A percentile compares a stretch with the other conserved stretches of the same genome.
Conservation (phyloP, 1,284 basidiomycete genomes). For the Sporisorium iseilematis-ciliati region DNA sequence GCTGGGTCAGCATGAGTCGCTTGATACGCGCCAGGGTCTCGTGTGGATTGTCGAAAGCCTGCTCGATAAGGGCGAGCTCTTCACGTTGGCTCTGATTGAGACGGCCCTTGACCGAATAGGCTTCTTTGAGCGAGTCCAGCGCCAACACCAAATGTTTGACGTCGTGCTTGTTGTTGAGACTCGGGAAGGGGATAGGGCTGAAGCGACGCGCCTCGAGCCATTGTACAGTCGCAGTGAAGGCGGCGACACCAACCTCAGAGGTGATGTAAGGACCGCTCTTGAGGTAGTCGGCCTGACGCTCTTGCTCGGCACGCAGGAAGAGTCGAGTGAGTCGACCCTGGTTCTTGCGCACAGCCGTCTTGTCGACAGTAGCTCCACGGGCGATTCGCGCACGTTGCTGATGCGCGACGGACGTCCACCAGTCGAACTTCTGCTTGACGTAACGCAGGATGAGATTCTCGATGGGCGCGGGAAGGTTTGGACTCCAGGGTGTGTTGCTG, state of each 20-base stretch:
- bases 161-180: slow-evolving; percentile 69
- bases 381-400: slow-evolving; percentile 94
- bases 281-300: slow-evolving; percentile 68
- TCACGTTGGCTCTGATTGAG: slow-evolving; percentile 69
- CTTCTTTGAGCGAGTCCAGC: slow-evolving; percentile 68
- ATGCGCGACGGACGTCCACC: slow-evolving; percentile 95
- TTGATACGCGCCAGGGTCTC: slow-evolving; percentile 69
- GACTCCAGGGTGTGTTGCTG: slow-evolving; percentile 98
- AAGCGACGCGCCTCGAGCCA: slow-evolving; percentile 69
- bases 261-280: slow-evolving; percentile 70
- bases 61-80: slow-evolving; percentile 69
- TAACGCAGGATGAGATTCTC: slow-evolving; percentile 99
- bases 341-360: slow-evolving; percentile 98
- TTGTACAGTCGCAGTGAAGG: slow-evolving; percentile 69
- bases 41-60: slow-evolving; percentile 70
- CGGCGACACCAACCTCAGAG: slow-evolving; percentile 67
- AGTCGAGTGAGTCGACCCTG: slow-evolving; percentile 85
- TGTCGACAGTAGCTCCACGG: slow-evolving; percentile 97
- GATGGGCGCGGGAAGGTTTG: slow-evolving; percentile 96
- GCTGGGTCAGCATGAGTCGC: slow-evolving; percentile 69
- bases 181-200: slow-evolving; percentile 69
- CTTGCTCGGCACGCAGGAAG: slow-evolving; percentile 70
- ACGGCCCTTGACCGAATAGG: slow-evolving; percentile 68
- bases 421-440: slow-evolving; percentile 99
- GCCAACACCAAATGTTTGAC: slow-evolving; percentile 68